Percentiles rank a stretch among this genome's conserved stretches.
phyloP scores from a whole-genome alignment of 768 basidiomycete species.

The Pholiota molesta region DNA sequence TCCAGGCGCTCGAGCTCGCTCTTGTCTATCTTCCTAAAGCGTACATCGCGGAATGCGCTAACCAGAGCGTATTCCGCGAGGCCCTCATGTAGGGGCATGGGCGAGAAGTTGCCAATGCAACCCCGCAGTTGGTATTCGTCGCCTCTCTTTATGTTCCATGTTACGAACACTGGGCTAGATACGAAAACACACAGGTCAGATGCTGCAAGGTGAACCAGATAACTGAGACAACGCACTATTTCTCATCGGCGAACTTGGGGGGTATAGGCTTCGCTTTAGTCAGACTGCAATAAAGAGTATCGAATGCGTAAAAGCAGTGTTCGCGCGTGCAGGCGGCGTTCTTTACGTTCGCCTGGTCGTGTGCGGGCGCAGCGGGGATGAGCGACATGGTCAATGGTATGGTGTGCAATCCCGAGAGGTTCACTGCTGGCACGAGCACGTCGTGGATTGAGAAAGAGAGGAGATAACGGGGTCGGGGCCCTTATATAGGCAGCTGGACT shows the following conservation, averaged over 20 bases:
- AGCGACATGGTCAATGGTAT: conserved; percentile 48
- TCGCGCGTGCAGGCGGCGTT: conserved; percentile 61
- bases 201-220: not conserved
- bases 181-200: conserved; percentile 11
- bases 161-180: conserved; percentile 89
- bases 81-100: conserved; percentile 72
- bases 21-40: conserved; percentile 81
- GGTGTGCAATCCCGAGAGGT: not conserved
- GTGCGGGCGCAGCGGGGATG: conserved; percentile 51
- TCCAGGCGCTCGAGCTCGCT: conserved; percentile 80
- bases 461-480: not conserved
- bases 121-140: conserved; percentile 74
- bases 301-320: conserved; percentile 84
- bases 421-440: not conserved
- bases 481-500: conserved; percentile 1
- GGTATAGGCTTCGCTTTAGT: conserved; percentile 56
- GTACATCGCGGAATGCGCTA: conserved; percentile 86
- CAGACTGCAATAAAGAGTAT: conserved; percentile 79
- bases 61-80: conserved; percentile 89
- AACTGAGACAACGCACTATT: conserved; percentile 60
- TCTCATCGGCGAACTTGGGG: conserved; percentile 69
- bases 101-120: conserved; percentile 93
- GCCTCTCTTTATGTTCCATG: conserved; percentile 84
- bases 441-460: not conserved
- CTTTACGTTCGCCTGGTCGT: conserved; percentile 29